Base-by-base conservation (phyloP, 1,284 basidiomycete genomes). In the Agaricales sp. region DNA sequence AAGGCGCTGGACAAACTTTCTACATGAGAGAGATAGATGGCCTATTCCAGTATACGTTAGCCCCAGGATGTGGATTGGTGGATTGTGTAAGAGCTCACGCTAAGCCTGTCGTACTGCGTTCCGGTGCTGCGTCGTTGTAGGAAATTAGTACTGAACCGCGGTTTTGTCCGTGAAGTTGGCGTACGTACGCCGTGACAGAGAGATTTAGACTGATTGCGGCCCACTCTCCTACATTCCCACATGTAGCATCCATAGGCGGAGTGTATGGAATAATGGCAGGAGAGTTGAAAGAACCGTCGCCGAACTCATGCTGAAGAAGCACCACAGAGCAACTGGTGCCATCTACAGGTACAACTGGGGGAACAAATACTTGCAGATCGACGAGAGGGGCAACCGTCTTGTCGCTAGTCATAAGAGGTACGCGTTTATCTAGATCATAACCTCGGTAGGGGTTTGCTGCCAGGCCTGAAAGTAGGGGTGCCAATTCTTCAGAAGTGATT, bases 81-180 rank as follows among this genome's bases (percentile, higher is more conserved):
- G 1, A 39, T 25, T 14, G 50, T 21, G 12, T 41, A 4, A 22
- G 14, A 26, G 46, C 56, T 53, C 21, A 67, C 64, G 16, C 65
- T 60, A 30, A 69, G 57, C n/a, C 68, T 58, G 52, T 70, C 68
- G 51, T 69, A 71, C 55, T 71, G 68, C 4, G 66, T 69, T 56
- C 68, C 68, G 37, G 66, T 64, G 12, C 61, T 63, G 46, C 3
- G n/a, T n/a, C n/a, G n/a, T n/a, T n/a, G n/a, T n/a, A n/a, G n/a
- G n/a, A 35, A 12, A 18, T 14, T 6, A 16, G n/a, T 26, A 39
- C 24, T 24, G 13, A 37, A 3, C 12, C 14, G 13, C 22, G 14
- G 6, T 19, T 4, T 8, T 35, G 3, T 18, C 11, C n/a, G n/a
- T 12, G 41, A 39, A 12, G 35, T 18, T 13, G 13, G 21, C 14